Conservation (phyloP, 2,329 filamentous ascomycete genomes). For the Celoporthe dispersa region DNA sequence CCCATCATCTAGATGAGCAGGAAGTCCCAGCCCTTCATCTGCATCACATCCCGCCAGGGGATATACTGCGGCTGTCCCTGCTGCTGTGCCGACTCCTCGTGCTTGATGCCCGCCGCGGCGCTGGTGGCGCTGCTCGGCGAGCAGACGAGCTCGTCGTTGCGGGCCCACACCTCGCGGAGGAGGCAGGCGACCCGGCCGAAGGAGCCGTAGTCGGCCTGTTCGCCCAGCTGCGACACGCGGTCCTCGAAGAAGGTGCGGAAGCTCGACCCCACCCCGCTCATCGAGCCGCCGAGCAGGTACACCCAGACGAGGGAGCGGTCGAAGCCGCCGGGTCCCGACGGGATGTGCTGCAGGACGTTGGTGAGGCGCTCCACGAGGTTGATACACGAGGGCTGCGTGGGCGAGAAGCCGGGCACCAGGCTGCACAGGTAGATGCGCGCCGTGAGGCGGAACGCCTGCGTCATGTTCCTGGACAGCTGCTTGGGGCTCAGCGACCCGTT, state of each 20-base stretch:
- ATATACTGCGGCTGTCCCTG: slow-evolving; percentile 55
- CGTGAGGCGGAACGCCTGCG: slow-evolving; percentile 85
- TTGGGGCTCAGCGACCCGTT: slow-evolving; percentile 80
- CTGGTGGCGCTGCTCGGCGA: slow-evolving; percentile 42
- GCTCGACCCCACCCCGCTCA: slow-evolving; percentile 70
- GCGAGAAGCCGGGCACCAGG: slow-evolving; percentile 85
- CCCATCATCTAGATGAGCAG: slow-evolving; percentile 70
- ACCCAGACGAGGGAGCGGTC: slow-evolving; percentile 94
- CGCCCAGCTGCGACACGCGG: slow-evolving; percentile 74
- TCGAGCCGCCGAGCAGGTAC: slow-evolving; percentile 82
- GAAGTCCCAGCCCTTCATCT: slow-evolving; percentile 88
- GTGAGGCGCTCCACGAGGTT: slow-evolving; percentile 80
- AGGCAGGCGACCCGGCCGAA: slow-evolving; percentile 83
- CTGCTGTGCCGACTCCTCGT: slow-evolving; percentile 42
- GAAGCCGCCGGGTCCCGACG: slow-evolving; percentile 78
- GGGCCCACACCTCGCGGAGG: slow-evolving; percentile 82
- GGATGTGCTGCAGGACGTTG: slow-evolving; percentile 78
- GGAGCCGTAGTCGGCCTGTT: slow-evolving; percentile 78
- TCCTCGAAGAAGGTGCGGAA: slow-evolving; percentile 82
- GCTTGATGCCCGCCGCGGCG: slow-evolving; percentile 39
- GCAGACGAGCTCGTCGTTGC: slow-evolving; percentile 61
- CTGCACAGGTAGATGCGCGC: slow-evolving; percentile 97
- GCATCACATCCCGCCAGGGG: slow-evolving; percentile 96
- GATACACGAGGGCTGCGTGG: slow-evolving; percentile 72
- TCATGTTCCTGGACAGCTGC: slow-evolving; percentile 87